phyloP scores from a whole-genome alignment of 2,329 filamentous ascomycete species.

The Teratosphaeria viscida region DNA sequence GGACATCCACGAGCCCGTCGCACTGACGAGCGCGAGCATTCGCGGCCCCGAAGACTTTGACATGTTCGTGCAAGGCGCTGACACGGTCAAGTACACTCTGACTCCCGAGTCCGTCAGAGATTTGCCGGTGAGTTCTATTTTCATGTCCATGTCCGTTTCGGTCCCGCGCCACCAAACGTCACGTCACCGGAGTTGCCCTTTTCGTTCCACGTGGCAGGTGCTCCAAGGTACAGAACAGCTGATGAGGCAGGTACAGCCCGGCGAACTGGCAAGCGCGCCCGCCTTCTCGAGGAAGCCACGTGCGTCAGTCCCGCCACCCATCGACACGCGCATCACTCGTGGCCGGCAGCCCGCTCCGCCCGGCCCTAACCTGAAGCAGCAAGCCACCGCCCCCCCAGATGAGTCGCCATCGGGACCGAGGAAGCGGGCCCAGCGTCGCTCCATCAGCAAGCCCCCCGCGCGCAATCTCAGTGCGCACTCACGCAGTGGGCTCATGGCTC shows the following conservation, averaged over 20 bases:
- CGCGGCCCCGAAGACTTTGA: slow-evolving; percentile 35
- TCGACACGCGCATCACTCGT: background rate
- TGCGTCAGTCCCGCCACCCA: background rate
- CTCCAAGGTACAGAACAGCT: background rate
- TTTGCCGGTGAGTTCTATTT: slow-evolving; percentile 28
- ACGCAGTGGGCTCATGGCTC: slow-evolving; percentile 37
- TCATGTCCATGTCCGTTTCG: background rate
- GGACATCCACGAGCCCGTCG: slow-evolving; percentile 8
- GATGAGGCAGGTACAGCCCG: slow-evolving; percentile 2
- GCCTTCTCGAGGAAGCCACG: slow-evolving; percentile 1
- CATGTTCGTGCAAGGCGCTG: slow-evolving; percentile 35
- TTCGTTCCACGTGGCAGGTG: background rate
- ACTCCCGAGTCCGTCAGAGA: slow-evolving; percentile 39
- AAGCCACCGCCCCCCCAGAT: slow-evolving; percentile 6
- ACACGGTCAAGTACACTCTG: slow-evolving; percentile 41
- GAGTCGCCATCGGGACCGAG: slow-evolving; percentile 3
- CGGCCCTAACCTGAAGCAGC: slow-evolving; percentile 1
- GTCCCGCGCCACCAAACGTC: background rate
- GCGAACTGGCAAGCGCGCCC: slow-evolving; percentile 7
- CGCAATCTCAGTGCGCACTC: slow-evolving; percentile 22
- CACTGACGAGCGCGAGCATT: slow-evolving; percentile 23
- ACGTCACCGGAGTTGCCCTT: background rate
- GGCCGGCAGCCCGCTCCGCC: slow-evolving; percentile 2
- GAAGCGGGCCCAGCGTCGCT: slow-evolving; percentile 17
- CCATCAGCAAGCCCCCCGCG: slow-evolving; percentile 21